Evolutionary conservation across 2,329 filamentous ascomycete species (phyloP).

Genomic region (Paecilomyces niveus): DNA sequence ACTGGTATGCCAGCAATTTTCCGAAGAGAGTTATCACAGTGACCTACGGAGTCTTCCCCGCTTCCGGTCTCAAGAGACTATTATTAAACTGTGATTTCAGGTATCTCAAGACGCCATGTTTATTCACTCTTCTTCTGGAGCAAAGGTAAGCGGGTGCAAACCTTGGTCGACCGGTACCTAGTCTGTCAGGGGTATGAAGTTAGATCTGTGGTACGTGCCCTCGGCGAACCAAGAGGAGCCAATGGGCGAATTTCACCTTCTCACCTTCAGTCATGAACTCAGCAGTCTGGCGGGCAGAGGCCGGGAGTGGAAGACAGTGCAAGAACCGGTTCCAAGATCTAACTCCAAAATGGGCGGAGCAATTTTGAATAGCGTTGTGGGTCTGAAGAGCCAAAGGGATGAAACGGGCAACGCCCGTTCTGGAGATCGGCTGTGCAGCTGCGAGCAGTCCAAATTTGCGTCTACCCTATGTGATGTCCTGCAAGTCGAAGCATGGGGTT

Average conservation of each 20-base stretch:
- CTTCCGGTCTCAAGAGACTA: background rate
- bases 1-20: background rate
- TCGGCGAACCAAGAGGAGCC: background rate
- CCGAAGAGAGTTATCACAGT: background rate
- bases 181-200: background rate
- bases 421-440: background rate
- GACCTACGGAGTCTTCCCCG: background rate
- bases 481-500: background rate
- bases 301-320: background rate
- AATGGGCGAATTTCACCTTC: background rate
- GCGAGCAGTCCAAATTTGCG: background rate
- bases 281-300: background rate
- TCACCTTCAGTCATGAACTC: background rate
- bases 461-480: background rate
- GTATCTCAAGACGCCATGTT: background rate
- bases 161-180: background rate
- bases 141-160: background rate
- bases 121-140: background rate
- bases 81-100: background rate
- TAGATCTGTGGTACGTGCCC: background rate
- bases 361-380: background rate
- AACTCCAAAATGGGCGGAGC: background rate
- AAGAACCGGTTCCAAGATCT: background rate
- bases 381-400: background rate
- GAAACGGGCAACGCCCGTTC: background rate